Conservation (phyloP, 257 asterid genomes). For the Solanum chmielewskii region DNA sequence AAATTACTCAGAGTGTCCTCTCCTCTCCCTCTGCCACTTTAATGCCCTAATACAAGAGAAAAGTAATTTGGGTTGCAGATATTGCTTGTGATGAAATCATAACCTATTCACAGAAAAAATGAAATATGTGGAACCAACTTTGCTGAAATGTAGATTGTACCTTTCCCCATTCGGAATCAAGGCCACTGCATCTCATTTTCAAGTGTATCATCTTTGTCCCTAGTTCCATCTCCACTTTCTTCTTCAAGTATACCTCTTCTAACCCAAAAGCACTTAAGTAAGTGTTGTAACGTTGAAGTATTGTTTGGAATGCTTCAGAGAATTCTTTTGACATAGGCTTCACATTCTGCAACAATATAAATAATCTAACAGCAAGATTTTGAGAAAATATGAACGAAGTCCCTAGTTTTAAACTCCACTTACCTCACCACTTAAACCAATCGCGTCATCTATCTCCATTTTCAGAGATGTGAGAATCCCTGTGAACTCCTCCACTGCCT, state of each 20-base stretch:
- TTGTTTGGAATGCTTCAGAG: slow-evolving; percentile 47
- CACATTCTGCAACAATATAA: slow-evolving; percentile 46
- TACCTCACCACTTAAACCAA: slow-evolving; percentile 94
- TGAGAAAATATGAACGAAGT: neutral
- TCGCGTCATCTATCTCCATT: slow-evolving; percentile 79
- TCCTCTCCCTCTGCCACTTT: neutral
- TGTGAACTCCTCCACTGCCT: slow-evolving; percentile 88
- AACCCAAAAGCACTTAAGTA: slow-evolving; percentile 81
- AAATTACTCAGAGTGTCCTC: neutral
- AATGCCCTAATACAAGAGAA: neutral
- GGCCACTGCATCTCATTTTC: slow-evolving; percentile 97
- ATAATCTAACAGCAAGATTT: slow-evolving; percentile 5
- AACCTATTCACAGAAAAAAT: neutral
- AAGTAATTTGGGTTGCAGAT: neutral
- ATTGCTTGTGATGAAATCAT: neutral
- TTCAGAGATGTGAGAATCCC: slow-evolving; percentile 67
- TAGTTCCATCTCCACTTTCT: slow-evolving; percentile 87
- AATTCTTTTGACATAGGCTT: slow-evolving; percentile 72
- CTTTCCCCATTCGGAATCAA: slow-evolving; percentile 92
- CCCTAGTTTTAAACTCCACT: neutral
- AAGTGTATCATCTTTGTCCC: slow-evolving; percentile 86
- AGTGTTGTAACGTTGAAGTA: slow-evolving; percentile 53
- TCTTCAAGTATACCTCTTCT: slow-evolving; percentile 73
- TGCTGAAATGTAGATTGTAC: slow-evolving; percentile 19
- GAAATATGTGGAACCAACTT: neutral